Conservation (phyloP, 2,329 filamentous ascomycete species). For the Epichloe sp. region DNA sequence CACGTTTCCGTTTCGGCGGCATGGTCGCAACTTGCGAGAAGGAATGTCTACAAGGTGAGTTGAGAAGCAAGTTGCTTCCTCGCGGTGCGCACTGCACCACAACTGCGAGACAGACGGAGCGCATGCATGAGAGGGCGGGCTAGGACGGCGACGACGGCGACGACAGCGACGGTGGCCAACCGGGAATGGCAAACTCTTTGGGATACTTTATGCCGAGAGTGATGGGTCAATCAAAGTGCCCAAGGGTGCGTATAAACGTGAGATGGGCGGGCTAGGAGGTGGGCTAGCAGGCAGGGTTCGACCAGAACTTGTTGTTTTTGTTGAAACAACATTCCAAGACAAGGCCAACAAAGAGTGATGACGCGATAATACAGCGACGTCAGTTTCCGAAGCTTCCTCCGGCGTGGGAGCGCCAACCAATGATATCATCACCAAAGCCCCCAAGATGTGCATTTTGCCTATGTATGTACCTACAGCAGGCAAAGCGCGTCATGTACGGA, state of each 20-base stretch:
- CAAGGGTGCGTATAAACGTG: neutral
- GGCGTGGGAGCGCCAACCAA: neutral
- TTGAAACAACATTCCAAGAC: neutral
- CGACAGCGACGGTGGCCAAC: neutral
- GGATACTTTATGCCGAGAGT: neutral
- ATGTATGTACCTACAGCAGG: neutral
- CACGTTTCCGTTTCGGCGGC: conserved; percentile 27
- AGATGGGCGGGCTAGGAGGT: too few species aligned
- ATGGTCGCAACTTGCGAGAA: conserved; percentile 13
- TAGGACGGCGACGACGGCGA: neutral
- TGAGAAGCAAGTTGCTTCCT: neutral
- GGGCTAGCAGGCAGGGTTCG: too few species aligned
- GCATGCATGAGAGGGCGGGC: neutral
- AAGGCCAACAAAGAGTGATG: neutral
- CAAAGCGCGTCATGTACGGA: neutral
- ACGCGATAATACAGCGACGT: neutral
- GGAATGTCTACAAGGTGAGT: neutral
- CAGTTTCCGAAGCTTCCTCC: neutral
- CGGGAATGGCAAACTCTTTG: neutral
- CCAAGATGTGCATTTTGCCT: neutral
- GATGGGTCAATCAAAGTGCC: neutral
- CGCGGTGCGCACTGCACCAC: neutral
- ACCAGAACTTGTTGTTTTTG: neutral
- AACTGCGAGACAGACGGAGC: neutral
- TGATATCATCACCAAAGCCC: neutral